A percentile compares a stretch with the other conserved stretches of the same genome.
Evolutionary conservation across 1,284 basidiomycete genomes (phyloP).

Genomic region (Mrakiaceae sp.): DNA sequence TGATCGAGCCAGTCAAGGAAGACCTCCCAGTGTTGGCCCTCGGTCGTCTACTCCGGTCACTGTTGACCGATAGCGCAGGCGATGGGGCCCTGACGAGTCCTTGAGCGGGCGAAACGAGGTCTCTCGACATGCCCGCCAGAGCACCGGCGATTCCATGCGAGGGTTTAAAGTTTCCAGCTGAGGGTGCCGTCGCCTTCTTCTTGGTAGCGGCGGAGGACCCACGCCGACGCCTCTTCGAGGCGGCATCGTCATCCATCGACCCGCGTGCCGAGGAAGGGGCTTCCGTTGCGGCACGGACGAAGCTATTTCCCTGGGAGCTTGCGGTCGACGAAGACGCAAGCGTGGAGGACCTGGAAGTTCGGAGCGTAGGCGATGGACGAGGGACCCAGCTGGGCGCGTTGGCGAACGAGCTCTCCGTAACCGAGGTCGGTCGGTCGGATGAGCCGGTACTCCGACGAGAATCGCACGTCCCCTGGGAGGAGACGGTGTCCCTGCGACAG

Average conservation of each 20-base stretch:
- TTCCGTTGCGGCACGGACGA: background rate
- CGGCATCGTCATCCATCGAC: background rate
- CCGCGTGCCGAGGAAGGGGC: background rate
- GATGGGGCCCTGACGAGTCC: background rate
- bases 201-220: background rate
- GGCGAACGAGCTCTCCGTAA: too few relatives aligned
- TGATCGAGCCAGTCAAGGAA: background rate
- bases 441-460: background rate
- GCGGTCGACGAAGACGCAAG: background rate
- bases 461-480: background rate
- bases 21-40: slow-evolving; percentile 1
- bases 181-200: background rate
- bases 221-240: background rate
- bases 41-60: background rate
- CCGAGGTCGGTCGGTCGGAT: background rate
- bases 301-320: background rate
- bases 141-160: slow-evolving; percentile 8
- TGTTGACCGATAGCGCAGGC: background rate
- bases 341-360: background rate
- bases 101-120: slow-evolving; percentile 8
- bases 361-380: background rate
- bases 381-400: background rate
- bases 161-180: background rate
- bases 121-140: slow-evolving; percentile 9
- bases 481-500: background rate